phyloP scores from a whole-genome alignment of 768 basidiomycete species.

The Podaxis sp. region DNA sequence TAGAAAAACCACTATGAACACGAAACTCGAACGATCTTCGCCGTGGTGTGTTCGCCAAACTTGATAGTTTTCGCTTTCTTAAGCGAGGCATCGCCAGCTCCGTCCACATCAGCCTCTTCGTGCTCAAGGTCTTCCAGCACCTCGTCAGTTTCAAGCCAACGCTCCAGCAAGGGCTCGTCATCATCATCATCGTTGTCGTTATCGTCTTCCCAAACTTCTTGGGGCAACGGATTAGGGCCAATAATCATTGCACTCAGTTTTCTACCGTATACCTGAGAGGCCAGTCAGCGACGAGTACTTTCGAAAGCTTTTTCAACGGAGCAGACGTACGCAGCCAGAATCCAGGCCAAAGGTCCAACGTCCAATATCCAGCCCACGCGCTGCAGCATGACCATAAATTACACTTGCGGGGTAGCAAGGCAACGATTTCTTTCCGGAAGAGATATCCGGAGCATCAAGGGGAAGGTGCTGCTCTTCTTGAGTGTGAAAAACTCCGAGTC shows the following conservation, averaged over 20 bases:
- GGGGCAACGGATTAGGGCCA: conserved; percentile 18
- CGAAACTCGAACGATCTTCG: conserved; percentile 51
- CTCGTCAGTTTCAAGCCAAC: too few relatives aligned
- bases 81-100: conserved; percentile 19
- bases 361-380: conserved; percentile 76
- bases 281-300: not conserved
- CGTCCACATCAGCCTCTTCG: conserved; percentile 19
- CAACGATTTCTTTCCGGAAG: conserved; percentile 29
- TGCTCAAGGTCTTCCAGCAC: too few relatives aligned
- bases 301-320: not conserved
- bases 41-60: conserved; percentile 58
- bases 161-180: too few relatives aligned
- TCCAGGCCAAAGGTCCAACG: conserved; percentile 87
- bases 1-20: conserved; percentile 31
- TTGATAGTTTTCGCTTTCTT: conserved; percentile 32
- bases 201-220: conserved; percentile 7
- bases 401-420: conserved; percentile 75
- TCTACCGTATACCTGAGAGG: conserved; percentile 52
- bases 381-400: conserved; percentile 87
- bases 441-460: not conserved
- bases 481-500: conserved; percentile 4
- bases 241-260: conserved; percentile 71
- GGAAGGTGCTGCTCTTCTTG: conserved; percentile 1
- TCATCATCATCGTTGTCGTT: conserved; percentile 18
- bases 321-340: conserved; percentile 71